phyloP scores from a whole-genome alignment of 2,329 filamentous ascomycete genomes.

The Talaromyces funiculosus region DNA sequence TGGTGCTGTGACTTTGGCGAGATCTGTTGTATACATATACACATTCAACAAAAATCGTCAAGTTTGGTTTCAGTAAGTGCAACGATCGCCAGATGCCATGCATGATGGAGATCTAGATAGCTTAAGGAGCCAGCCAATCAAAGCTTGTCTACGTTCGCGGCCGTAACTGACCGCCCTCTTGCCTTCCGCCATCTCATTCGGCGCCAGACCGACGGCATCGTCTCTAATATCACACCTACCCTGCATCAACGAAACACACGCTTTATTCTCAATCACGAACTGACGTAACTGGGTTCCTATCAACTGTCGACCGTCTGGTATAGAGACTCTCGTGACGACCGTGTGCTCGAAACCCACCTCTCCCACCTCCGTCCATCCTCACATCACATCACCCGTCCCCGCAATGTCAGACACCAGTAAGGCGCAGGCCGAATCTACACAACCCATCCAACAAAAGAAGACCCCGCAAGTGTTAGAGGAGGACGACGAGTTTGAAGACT shows the following conservation, averaged over 20 bases:
- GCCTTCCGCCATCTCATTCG: not conserved
- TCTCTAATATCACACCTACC: not conserved
- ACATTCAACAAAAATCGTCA: not conserved
- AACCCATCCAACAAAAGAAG: conserved; percentile 50
- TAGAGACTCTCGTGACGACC: not conserved
- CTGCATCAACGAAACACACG: not conserved
- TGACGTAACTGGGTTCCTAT: not conserved
- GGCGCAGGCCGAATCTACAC: conserved; percentile 32
- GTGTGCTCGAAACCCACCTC: not conserved
- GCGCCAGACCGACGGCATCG: not conserved
- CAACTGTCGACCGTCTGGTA: not conserved
- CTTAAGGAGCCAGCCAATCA: not conserved
- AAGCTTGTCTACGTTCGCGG: not conserved
- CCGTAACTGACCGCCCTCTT: conserved; percentile 1
- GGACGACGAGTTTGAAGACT: conserved; percentile 99
- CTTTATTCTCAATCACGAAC: not conserved
- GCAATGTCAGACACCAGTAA: conserved; percentile 44
- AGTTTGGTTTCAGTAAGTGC: not conserved
- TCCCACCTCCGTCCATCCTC: not conserved
- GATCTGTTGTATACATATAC: not conserved
- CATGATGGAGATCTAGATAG: not conserved
- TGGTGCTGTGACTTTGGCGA: not conserved
- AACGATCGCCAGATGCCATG: not conserved
- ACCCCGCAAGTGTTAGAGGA: conserved; percentile 76
- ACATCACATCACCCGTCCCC: conserved; percentile 12